Evolutionary conservation across 352 stramenopile species (phyloP), one percentile per base, ranked within the genome.

Genomic region (Phytophthora sp.): DNA sequence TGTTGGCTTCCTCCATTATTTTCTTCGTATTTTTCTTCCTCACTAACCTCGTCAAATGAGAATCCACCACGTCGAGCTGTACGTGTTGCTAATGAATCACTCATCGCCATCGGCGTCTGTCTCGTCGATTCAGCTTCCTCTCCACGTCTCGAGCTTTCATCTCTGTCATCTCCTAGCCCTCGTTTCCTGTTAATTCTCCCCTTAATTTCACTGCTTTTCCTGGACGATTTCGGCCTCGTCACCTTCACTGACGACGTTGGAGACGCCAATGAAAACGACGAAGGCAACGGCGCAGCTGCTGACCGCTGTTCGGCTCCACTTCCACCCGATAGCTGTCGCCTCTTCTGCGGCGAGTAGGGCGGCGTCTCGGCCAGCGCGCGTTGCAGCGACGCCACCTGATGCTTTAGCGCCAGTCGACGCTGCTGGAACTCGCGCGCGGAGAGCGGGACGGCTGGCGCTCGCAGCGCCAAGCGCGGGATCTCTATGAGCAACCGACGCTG

Each of bases 401-500:
- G 64, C 42, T 81, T 52, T 7, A 91, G 63, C 30, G 66, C 74
- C 18, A 65, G 58, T 52, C 73, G 82, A 29, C 69, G 67, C 21
- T 72, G 78, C 29, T 74, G 66, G 52, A 88, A 91, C 23, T 69
- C 74, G 21, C 68, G 73, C 7, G 72, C 62, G 27, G 62, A 65
- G 46, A 88, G 54, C 26, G 65, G 72, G 29, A 66, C 53, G 35
- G 38, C 66, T 18, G 53, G 69, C 5, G 52, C 54, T 15, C 39
- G 65, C 27, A 74, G 42, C 24, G 47, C 55, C 31, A 79, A 41
- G 15, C 49, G 67, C 2, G 79, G 82, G 20, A 84, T 57, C 52
- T 80, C 56, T 9, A 91, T 55, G 9, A 73, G 76, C 57, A 89
- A 62, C n/a, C 77, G 80, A n/a, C 74, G 78, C 3, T 79, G 69